Percentiles rank a stretch among this genome's conserved stretches.
phyloP scores from a whole-genome alignment of 768 basidiomycete genomes.

The Sarcodon aspratus region DNA sequence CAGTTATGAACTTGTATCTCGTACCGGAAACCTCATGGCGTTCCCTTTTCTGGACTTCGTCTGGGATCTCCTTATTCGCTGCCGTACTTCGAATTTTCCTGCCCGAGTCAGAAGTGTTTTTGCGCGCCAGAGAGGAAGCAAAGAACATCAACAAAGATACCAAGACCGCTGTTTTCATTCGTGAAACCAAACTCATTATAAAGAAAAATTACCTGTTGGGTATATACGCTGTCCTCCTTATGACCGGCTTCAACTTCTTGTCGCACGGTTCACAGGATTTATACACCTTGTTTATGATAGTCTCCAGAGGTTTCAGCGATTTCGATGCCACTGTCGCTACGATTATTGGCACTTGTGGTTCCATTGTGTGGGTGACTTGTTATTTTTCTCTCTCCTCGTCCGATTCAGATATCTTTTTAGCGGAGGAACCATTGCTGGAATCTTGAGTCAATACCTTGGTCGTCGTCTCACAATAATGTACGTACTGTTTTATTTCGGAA shows the following conservation, averaged over 20 bases:
- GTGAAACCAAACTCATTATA: constrained; percentile 66
- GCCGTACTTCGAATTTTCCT: constrained; percentile 53
- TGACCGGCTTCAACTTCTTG: constrained; percentile 56
- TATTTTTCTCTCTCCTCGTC: constrained; percentile 5
- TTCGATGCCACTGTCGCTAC: constrained; percentile 62
- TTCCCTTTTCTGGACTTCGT: constrained; percentile 69
- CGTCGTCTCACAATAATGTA: constrained; percentile 71
- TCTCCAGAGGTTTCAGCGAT: constrained; percentile 46
- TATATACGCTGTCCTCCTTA: constrained; percentile 75
- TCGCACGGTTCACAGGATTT: constrained; percentile 50
- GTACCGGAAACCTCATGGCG: constrained; percentile 50
- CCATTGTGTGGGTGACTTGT: constrained; percentile 25
- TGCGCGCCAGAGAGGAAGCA: constrained; percentile 49
- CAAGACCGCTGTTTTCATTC: constrained; percentile 64
- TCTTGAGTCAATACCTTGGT: constrained; percentile 63
- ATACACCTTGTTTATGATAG: constrained; percentile 70
- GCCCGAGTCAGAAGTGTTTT: constrained; percentile 73
- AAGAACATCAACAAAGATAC: constrained; percentile 16
- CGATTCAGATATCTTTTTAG: constrained; percentile 13
- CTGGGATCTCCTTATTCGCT: constrained; percentile 59
- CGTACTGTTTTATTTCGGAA: not conserved
- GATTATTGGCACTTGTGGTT: constrained; percentile 66
- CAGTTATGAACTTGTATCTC: constrained; percentile 67
- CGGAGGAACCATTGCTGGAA: constrained; percentile 67
- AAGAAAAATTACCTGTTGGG: constrained; percentile 74